These are phyloP conservation scores for Claviceps sorghi DNA, from an alignment of 2,329 filamentous ascomycete genomes.

Conservation along the genomic window DNA sequence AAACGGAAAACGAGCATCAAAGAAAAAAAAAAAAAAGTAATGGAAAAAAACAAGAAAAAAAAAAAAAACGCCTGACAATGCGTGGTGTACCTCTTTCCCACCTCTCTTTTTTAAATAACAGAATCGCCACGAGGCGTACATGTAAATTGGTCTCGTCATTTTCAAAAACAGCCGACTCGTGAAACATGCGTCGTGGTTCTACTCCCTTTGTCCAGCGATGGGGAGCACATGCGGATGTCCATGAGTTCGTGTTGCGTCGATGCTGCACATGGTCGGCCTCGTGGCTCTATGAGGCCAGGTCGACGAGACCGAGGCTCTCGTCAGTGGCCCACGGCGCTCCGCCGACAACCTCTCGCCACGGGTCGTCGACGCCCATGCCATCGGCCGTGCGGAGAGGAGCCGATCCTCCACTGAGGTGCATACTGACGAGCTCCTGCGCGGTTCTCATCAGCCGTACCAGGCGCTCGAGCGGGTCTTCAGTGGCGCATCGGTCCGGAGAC, in stretches of 20 bases:
- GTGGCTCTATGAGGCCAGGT: neutral
- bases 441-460: constrained; percentile 18
- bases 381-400: constrained; percentile 11
- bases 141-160: neutral
- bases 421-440: constrained; percentile 16
- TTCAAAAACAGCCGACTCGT: neutral
- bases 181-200: too few species aligned
- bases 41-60: neutral
- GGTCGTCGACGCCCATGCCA: constrained; percentile 7
- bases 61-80: neutral
- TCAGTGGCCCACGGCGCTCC: constrained; percentile 5
- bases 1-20: neutral
- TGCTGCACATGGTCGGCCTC: neutral
- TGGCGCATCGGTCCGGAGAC: constrained; percentile 5
- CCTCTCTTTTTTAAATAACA: too few species aligned
- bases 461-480: constrained; percentile 19
- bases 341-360: constrained; percentile 9
- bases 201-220: too few species aligned
- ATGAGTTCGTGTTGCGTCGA: neutral
- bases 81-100: neutral
- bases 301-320: constrained; percentile 1
- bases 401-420: constrained; percentile 15
- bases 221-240: neutral
- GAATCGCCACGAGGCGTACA: too few species aligned
- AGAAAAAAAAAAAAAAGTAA: neutral